Evolutionary conservation across 805 yeast genomes (phyloP).

Genomic region (Wickerhamiella sorbophila): DNA sequence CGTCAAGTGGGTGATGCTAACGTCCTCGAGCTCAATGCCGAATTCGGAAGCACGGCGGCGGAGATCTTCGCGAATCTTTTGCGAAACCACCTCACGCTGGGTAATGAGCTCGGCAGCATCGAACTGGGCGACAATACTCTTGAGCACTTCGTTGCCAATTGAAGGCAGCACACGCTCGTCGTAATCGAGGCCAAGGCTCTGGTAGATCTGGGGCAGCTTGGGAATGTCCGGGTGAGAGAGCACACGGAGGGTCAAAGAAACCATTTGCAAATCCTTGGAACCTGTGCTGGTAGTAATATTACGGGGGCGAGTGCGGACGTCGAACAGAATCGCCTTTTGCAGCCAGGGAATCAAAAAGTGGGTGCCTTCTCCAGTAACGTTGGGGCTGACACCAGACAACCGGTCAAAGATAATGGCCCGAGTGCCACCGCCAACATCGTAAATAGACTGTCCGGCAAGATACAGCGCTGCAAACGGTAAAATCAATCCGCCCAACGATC

Average conservation of each 20-base stretch:
- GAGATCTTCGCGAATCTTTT: constrained; percentile 76
- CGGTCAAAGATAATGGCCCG: constrained; percentile 94
- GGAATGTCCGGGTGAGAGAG: constrained; percentile 85
- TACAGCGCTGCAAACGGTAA: constrained; percentile 33
- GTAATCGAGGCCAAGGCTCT: constrained; percentile 81
- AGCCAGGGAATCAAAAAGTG: constrained; percentile 94
- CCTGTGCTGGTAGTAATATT: constrained; percentile 91
- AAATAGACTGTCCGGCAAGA: constrained; percentile 62
- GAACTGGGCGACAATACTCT: constrained; percentile 82
- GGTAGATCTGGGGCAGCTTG: constrained; percentile 75
- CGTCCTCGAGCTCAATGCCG: constrained; percentile 86
- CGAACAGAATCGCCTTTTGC: constrained; percentile 79
- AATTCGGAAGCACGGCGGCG: constrained; percentile 74
- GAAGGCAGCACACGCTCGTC: constrained; percentile 91
- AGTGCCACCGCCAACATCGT: constrained; percentile 91
- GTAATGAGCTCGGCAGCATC: constrained; percentile 95
- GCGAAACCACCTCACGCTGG: constrained; percentile 88
- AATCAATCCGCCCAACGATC: constrained; percentile 16
- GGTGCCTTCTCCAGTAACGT: constrained; percentile 93
- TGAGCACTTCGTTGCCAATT: constrained; percentile 81
- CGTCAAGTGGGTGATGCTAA: constrained; percentile 93
- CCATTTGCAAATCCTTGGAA: constrained; percentile 93
- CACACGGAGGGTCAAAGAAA: constrained; percentile 80
- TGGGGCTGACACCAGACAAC: constrained; percentile 69
- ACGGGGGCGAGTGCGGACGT: constrained; percentile 88